A percentile compares a stretch with the other conserved stretches of the same genome.
Evolutionary conservation across 1,284 basidiomycete genomes (phyloP).

Genomic region (Trametes versicolor): DNA sequence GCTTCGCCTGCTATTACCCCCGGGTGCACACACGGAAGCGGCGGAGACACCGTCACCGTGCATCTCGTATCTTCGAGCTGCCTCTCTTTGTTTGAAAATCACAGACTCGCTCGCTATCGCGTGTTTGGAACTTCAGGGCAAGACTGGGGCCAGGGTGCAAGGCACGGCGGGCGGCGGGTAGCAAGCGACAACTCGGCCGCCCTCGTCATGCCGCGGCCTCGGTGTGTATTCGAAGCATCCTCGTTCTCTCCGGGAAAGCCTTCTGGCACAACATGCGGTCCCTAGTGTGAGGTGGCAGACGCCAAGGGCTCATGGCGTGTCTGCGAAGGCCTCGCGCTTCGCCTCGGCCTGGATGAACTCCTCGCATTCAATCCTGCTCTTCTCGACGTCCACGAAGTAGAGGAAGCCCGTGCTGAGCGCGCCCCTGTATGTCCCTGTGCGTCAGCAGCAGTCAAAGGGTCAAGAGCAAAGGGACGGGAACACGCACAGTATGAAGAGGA

Average conservation of each 20-base stretch:
- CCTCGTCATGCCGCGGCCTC: no score
- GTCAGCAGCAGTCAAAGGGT: neutral
- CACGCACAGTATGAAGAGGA: slow-evolving; percentile 76
- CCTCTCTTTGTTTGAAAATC: neutral
- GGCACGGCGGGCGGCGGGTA: neutral
- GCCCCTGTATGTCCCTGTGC: slow-evolving; percentile 52
- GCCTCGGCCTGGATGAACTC: slow-evolving; percentile 70
- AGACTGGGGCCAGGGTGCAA: neutral
- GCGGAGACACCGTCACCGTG: neutral
- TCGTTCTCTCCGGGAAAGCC: no score
- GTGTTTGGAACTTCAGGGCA: neutral
- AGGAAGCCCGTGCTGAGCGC: slow-evolving; percentile 70
- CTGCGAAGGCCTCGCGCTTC: slow-evolving; percentile 56
- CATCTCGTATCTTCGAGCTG: neutral
- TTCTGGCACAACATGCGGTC: no score
- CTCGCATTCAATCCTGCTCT: slow-evolving; percentile 73
- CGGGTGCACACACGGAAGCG: neutral
- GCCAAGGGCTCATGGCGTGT: slow-evolving; percentile 8
- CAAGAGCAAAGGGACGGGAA: neutral
- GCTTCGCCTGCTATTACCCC: neutral
- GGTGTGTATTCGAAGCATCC: no score
- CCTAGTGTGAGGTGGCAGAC: neutral
- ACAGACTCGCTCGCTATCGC: neutral
- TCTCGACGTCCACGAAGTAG: slow-evolving; percentile 75
- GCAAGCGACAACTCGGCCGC: neutral